Base-by-base conservation (phyloP, 768 basidiomycete species). In the Fomitopsis serialis region DNA sequence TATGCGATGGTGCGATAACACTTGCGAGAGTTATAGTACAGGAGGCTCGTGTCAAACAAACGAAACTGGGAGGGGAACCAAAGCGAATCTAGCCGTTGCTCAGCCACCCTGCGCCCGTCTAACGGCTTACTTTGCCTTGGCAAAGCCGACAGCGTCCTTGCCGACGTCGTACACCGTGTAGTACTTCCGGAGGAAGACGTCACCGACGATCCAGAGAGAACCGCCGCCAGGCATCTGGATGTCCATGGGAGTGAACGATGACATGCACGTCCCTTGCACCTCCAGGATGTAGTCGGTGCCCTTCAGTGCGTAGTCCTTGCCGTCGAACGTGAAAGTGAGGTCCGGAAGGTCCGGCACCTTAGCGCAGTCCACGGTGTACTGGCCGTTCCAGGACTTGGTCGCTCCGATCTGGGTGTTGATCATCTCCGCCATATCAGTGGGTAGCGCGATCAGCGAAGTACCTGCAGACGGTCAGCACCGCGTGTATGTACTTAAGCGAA, bases 351-450 rank as follows among this genome's bases (percentile, higher is more conserved):
- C 67, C n/a, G 90, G 76, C 57, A 98, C 86, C 65, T 81, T 92
- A 55, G 81, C 72, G 68, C 97, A 98, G 59, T 94, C 91, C 56
- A 99, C 76, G 23, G 82, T 83, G 66, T 96, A 97, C 70, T 98
- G 96, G 37, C 96, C 97, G 66, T 89, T 97, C 95, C 95, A 98
- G 1, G 86, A 82, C 66, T 87, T 92, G 73, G 81, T 89, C 13
- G 96, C 96, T 54, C 97, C 97, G 50, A 99, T 97, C 69, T 89
- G 85, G 29, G 87, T 76, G 72, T 99, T 98, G 63, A 99, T 76
- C 92, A 99, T 92, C 77, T 99, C 97, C 49, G 97, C 95, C 50
- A 98, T 79, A 64, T 98, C 96, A 53, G 86, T 84, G 48, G 96
- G 96, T 47, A 96, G 76, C 46, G 88, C 96, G 62, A 98, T 98